Conservation (phyloP, 2,329 filamentous ascomycete species). For the Cryphonectria radicalis region DNA sequence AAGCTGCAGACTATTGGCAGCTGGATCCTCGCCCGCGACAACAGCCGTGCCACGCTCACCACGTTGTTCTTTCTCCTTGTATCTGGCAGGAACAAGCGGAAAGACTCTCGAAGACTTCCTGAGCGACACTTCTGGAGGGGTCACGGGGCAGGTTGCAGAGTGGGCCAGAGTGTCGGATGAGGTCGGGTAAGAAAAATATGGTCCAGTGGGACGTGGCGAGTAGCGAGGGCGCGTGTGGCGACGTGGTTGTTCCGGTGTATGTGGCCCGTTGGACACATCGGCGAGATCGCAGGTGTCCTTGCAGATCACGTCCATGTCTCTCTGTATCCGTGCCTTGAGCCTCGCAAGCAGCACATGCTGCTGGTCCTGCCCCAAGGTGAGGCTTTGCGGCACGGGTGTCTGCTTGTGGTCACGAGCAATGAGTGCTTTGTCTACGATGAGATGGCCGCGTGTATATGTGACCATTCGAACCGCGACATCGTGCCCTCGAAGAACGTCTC, state of each 20-base stretch:
- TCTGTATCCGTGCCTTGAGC: slow-evolving; percentile 50
- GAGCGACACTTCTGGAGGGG: background rate
- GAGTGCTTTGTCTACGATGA: slow-evolving; percentile 55
- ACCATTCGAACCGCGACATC: slow-evolving; percentile 52
- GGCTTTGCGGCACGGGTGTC: slow-evolving; percentile 28
- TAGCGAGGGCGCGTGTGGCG: slow-evolving; percentile 6
- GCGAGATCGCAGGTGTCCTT: slow-evolving; percentile 55
- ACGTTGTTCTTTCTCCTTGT: slow-evolving; percentile 6
- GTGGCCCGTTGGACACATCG: slow-evolving; percentile 37
- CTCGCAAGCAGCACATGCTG: slow-evolving; percentile 43
- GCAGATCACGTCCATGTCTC: slow-evolving; percentile 54
- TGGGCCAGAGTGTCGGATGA: slow-evolving; percentile 14
- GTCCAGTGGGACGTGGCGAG: slow-evolving; percentile 6
- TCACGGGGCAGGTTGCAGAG: slow-evolving; percentile 8
- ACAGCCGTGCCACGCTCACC: background rate
- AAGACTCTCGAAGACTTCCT: slow-evolving; percentile 30
- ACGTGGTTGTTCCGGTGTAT: slow-evolving; percentile 18
- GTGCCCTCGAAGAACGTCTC: slow-evolving; percentile 52
- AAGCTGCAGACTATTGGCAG: background rate
- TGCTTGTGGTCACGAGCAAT: slow-evolving; percentile 43
- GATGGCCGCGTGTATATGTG: slow-evolving; percentile 57
- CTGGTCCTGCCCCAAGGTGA: background rate
- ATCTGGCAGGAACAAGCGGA: slow-evolving; percentile 33
- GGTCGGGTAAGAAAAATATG: background rate
- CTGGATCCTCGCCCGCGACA: background rate